Base-by-base conservation (phyloP, 148 eudicot genomes). In the Polygonum maritimum region DNA sequence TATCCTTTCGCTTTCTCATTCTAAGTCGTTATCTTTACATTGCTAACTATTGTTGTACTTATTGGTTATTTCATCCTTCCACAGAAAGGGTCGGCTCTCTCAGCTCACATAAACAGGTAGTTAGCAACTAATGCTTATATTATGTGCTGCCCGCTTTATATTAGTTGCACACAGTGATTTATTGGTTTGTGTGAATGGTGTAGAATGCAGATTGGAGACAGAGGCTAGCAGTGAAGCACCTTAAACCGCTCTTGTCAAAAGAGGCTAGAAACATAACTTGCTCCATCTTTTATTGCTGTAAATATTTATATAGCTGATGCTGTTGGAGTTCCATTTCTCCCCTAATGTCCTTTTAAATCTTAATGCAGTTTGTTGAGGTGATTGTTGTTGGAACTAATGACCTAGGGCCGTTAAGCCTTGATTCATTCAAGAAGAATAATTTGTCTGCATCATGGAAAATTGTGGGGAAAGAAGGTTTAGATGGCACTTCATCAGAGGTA, bases 181-280 rank as follows among this genome's bases (percentile, higher is more conserved):
- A 54, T 76, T 63, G 57, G 31, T 74, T 19, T 40, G 39, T 38
- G 31, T 71, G 41, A 69, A 62, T 76, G 36, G 49, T 86, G 79
- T 87, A 95, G 97, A 82, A 85, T 81, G 76, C 85, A 51, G 88
- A 88, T 63, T 92, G 94, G 97, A 87, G 98, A 80, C 89, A 89
- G 77, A 87, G 82, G 82, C 83, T 88, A 71, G 91, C 89, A 45
- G 78, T 85, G 63, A 90, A 91, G 79, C 90, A 92, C 86, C 80
- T 92, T 75, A 92, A 86, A 79, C 80, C 97, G 65, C 77, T 87
- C 57, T 83, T 92, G 79, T 87, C 97, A 63, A 88, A 83, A 77
- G 95, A 96, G 97, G 99, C 80, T 86, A 78, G 89, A n/a, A 54
- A n/a, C 54, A 10, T 44, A 72, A 41, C 31, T 44, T 9, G 15